These are phyloP conservation scores for Venturia effusa DNA, from an alignment of 2,329 filamentous ascomycete genomes.

Conservation along the genomic window DNA sequence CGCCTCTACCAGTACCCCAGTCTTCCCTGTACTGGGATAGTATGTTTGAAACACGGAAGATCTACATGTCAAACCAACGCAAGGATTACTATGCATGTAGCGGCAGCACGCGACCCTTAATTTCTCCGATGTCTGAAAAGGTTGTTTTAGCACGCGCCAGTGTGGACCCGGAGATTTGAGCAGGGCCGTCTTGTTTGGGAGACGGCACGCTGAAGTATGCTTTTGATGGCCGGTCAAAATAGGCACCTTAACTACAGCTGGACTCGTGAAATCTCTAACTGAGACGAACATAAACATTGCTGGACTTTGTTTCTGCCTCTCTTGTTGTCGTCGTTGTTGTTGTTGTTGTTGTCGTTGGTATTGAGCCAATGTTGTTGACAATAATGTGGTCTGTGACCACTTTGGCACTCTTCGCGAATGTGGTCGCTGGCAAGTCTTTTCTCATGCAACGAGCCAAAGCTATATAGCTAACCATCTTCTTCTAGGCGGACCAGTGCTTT, in stretches of 20 bases:
- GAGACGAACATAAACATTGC: neutral
- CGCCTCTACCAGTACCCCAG: neutral
- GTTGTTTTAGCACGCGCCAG: neutral
- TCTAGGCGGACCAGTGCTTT: slow-evolving; percentile 38
- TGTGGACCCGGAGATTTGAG: neutral
- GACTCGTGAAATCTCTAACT: neutral
- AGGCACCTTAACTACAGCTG: neutral
- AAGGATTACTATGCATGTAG: neutral
- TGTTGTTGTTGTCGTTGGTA: neutral
- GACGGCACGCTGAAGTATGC: neutral
- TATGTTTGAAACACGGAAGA: neutral
- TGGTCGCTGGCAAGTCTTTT: neutral
- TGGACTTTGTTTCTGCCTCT: neutral
- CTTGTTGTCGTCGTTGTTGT: neutral
- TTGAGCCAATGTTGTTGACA: neutral
- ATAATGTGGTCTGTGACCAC: neutral
- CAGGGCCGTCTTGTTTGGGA: neutral
- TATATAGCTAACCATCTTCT: neutral
- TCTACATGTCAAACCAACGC: neutral
- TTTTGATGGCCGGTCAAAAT: neutral
- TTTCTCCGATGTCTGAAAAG: neutral
- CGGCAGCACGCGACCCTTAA: neutral
- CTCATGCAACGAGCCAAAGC: neutral
- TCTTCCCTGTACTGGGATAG: neutral
- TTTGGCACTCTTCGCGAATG: neutral